Evolutionary conservation across 2,329 filamentous ascomycete species (phyloP).

Genomic region (Sodiomyces alkalinus): DNA sequence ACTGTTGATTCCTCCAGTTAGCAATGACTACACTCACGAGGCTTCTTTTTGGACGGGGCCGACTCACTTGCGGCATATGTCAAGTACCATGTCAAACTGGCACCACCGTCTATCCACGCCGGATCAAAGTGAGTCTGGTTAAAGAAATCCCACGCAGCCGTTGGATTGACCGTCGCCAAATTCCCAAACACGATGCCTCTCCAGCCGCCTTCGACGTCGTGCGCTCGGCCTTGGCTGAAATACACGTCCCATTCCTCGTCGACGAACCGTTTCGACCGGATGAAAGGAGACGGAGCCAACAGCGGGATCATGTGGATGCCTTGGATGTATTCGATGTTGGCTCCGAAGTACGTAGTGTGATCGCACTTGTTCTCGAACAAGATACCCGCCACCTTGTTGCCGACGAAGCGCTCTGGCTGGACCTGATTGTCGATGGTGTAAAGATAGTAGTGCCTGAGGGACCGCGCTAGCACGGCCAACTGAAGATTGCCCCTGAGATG

Average conservation of each 20-base stretch:
- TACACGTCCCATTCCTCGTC: conserved; percentile 68
- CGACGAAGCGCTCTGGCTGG: conserved; percentile 63
- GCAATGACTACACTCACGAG: no score
- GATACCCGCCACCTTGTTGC: conserved; percentile 58
- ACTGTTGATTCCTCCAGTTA: no score
- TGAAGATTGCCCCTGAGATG: conserved; percentile 55
- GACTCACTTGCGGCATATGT: conserved; percentile 58
- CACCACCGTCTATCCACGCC: conserved; percentile 65
- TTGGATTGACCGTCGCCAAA: conserved; percentile 60
- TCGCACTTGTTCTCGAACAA: conserved; percentile 94
- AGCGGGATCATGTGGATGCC: conserved; percentile 78
- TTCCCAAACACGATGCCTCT: conserved; percentile 74
- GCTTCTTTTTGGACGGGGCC: neutral
- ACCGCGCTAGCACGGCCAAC: conserved; percentile 61
- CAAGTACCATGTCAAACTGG: conserved; percentile 73
- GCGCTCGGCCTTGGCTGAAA: conserved; percentile 53
- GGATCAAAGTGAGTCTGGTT: conserved; percentile 47
- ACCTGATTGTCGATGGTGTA: conserved; percentile 52
- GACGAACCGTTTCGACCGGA: conserved; percentile 56
- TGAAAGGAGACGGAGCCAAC: conserved; percentile 50
- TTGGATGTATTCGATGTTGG: conserved; percentile 53
- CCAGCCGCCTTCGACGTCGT: conserved; percentile 62
- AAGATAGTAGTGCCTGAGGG: conserved; percentile 69
- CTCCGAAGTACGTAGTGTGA: conserved; percentile 80
- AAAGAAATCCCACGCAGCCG: conserved; percentile 62